A percentile compares a stretch with the other conserved stretches of the same genome.
phyloP scores from a whole-genome alignment of 805 yeast species.

The Wickerhamiella shivajii region DNA sequence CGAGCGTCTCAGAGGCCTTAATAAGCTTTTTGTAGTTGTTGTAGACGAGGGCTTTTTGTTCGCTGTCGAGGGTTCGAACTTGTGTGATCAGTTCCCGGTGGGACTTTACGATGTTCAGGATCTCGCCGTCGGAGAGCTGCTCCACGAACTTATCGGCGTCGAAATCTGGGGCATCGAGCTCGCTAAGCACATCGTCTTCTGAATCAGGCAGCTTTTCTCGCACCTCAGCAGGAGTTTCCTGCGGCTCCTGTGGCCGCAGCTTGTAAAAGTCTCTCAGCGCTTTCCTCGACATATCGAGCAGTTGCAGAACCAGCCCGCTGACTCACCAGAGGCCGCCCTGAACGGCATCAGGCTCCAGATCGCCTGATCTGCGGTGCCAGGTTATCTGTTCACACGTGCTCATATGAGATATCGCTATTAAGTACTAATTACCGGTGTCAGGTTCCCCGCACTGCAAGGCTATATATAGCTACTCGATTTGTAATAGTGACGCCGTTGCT shows the following conservation, averaged over 20 bases:
- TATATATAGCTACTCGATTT: no score
- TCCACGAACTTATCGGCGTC: constrained; percentile 17
- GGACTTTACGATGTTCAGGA: constrained; percentile 17
- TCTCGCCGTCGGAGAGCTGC: constrained; percentile 13
- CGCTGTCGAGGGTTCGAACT: constrained; percentile 23
- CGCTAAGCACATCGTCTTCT: constrained; percentile 6
- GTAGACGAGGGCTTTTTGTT: constrained; percentile 27
- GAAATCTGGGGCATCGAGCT: constrained; percentile 15
- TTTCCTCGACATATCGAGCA: constrained; percentile 11
- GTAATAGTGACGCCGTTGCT: no score
- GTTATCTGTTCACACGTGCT: no score
- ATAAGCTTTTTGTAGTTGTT: constrained; percentile 27
- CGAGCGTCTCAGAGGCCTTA: constrained; percentile 23
- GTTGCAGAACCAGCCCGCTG: no score
- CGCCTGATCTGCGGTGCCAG: no score
- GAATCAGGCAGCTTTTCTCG: constrained; percentile 6
- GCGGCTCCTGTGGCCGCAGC: constrained; percentile 18
- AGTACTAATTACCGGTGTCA: no score
- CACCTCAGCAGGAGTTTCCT: no score
- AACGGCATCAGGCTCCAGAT: no score
- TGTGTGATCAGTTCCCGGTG: constrained; percentile 20
- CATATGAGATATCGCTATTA: no score
- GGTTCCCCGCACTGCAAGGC: no score
- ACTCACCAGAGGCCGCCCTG: no score
- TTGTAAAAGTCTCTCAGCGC: constrained; percentile 27